Conservation (phyloP, 768 basidiomycete species). For the Lactarius sp. region DNA sequence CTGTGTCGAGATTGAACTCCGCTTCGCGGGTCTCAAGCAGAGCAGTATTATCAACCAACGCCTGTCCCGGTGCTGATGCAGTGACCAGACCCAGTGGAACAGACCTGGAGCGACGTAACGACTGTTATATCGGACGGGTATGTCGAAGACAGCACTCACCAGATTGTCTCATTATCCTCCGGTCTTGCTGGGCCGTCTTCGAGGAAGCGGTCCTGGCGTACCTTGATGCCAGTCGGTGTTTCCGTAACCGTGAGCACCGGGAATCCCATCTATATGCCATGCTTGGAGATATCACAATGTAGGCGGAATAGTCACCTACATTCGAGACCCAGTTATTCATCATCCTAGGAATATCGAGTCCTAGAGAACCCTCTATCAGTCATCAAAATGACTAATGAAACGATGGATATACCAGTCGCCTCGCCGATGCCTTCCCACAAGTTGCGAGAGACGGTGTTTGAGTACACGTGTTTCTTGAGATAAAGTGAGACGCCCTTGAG, state of each 20-base stretch:
- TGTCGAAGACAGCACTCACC: conserved; percentile 42
- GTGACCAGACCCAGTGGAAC: conserved; percentile 75
- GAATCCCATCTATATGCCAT: conserved; percentile 56
- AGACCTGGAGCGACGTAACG: conserved; percentile 44
- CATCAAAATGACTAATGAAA: background rate
- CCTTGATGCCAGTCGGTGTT: conserved; percentile 58
- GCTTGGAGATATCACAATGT: background rate
- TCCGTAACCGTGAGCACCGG: conserved; percentile 88
- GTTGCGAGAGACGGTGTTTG: conserved; percentile 79
- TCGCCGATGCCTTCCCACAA: conserved; percentile 82
- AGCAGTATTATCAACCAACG: conserved; percentile 51
- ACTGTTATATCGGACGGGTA: background rate
- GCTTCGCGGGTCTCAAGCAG: conserved; percentile 68
- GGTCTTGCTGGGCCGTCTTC: conserved; percentile 74
- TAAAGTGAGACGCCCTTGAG: conserved; percentile 86
- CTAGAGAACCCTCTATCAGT: conserved; percentile 29
- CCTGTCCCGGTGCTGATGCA: conserved; percentile 52
- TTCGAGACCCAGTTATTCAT: conserved; percentile 93
- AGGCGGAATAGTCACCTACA: conserved; percentile 33
- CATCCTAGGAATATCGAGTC: conserved; percentile 64
- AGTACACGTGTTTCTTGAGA: conserved; percentile 82
- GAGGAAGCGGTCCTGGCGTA: conserved; percentile 90
- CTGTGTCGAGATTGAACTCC: conserved; percentile 65
- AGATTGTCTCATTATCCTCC: conserved; percentile 84
- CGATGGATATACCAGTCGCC: conserved; percentile 49